Conservation (phyloP, 345 rosid species). For the Eucalyptus sp. region DNA sequence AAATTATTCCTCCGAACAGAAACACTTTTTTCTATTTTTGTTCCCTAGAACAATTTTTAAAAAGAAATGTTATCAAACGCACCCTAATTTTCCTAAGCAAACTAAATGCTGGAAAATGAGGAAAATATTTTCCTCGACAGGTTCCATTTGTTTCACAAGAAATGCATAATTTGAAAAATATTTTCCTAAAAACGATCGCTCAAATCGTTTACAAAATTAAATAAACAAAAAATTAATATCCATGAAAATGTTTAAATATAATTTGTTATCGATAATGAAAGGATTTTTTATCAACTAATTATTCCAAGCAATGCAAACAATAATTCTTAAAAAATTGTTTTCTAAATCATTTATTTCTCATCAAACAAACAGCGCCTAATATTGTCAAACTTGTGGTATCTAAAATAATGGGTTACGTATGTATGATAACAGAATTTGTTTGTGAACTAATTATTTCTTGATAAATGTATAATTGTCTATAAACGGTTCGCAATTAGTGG, state of each 20-base stretch:
- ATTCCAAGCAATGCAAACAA: background rate
- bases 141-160: background rate
- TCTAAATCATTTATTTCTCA: background rate
- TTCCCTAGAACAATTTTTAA: too few relatives aligned
- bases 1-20: too few relatives aligned
- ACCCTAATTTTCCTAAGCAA: too few relatives aligned
- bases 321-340: background rate
- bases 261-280: background rate
- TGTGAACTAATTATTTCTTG: background rate
- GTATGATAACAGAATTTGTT: background rate
- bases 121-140: too few relatives aligned
- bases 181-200: background rate
- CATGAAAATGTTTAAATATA: background rate
- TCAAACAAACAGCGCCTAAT: background rate
- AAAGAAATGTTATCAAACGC: too few relatives aligned
- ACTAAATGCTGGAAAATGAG: too few relatives aligned
- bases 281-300: rapidly evolving
- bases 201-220: background rate
- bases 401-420: background rate
- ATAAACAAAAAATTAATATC: background rate
- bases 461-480: background rate
- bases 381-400: background rate
- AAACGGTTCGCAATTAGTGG: background rate
- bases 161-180: background rate
- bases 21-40: too few relatives aligned